These are phyloP conservation scores for Mucor indicus DNA, from an alignment of 371 early-diverging fungal species.

Conservation along the genomic window DNA sequence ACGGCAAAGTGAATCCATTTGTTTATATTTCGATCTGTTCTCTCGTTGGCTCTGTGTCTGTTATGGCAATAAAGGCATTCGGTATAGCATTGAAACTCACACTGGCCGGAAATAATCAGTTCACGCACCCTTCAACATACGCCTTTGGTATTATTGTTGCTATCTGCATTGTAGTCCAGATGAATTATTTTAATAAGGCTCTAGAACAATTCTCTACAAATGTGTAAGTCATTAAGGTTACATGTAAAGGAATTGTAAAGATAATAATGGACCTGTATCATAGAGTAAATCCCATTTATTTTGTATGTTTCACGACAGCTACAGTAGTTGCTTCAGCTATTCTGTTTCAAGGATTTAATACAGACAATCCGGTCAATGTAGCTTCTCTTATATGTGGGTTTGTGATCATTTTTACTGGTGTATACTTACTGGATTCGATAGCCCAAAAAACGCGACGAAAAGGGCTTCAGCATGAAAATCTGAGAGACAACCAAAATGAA, in stretches of 20 bases:
- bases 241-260: not conserved
- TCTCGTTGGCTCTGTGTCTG: constrained; percentile 84
- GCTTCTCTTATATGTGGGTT: constrained; percentile 86
- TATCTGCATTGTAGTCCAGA: constrained; percentile 83
- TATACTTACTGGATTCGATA: constrained; percentile 64
- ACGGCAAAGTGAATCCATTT: constrained; percentile 76
- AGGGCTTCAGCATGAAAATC: not conserved
- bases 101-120: constrained; percentile 88
- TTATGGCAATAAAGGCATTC: constrained; percentile 89
- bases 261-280: not conserved
- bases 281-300: constrained; percentile 86
- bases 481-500: constrained; percentile 12
- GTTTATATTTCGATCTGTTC: constrained; percentile 92
- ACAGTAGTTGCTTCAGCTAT: constrained; percentile 87
- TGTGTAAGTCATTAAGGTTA: constrained; percentile 44
- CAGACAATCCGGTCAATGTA: constrained; percentile 70
- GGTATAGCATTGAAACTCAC: constrained; percentile 90
- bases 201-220: constrained; percentile 87
- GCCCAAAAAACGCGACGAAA: constrained; percentile 10
- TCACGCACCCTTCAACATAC: constrained; percentile 82
- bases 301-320: constrained; percentile 91
- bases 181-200: constrained; percentile 97
- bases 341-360: constrained; percentile 84
- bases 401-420: constrained; percentile 88
- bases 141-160: constrained; percentile 79